A percentile compares a stretch with the other conserved stretches of the same genome.
phyloP scores from a whole-genome alignment of 148 eudicot genomes.

The Salicornia ramosissima region DNA sequence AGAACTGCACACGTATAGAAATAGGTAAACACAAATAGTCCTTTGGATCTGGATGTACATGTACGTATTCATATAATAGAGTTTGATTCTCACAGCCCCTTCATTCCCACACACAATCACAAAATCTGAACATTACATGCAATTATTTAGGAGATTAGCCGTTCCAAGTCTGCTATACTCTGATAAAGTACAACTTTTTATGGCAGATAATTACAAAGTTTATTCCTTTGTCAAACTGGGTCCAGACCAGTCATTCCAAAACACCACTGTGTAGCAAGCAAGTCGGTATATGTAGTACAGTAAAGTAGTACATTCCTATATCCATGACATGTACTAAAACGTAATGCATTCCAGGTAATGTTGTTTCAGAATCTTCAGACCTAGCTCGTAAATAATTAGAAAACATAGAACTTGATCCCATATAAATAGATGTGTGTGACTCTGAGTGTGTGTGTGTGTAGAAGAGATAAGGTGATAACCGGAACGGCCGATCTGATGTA shows the following conservation, averaged over 20 bases:
- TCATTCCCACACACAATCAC: too few species aligned
- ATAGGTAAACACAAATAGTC: too few species aligned
- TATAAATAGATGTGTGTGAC: neutral
- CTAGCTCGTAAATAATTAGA: constrained; percentile 6
- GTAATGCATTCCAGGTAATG: neutral
- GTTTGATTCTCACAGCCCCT: too few species aligned
- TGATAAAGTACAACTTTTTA: too few species aligned
- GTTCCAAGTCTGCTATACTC: too few species aligned
- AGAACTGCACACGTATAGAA: too few species aligned
- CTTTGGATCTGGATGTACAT: too few species aligned
- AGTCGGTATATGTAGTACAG: neutral
- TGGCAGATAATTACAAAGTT: too few species aligned
- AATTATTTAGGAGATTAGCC: too few species aligned
- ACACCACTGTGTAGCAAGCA: neutral
- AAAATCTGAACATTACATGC: too few species aligned
- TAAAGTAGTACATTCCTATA: neutral
- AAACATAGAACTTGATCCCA: neutral
- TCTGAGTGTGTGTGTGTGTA: neutral
- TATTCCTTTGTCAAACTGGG: neutral
- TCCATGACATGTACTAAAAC: neutral
- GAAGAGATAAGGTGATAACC: constrained; percentile 42
- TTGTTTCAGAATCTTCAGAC: neutral
- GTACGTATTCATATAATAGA: too few species aligned
- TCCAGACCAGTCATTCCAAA: neutral
- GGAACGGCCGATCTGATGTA: constrained; percentile 91